Percentiles rank a stretch among this genome's conserved stretches.
Evolutionary conservation across 2,329 filamentous ascomycete genomes (phyloP).

Genomic region (Aspergillus pseudoterreus): DNA sequence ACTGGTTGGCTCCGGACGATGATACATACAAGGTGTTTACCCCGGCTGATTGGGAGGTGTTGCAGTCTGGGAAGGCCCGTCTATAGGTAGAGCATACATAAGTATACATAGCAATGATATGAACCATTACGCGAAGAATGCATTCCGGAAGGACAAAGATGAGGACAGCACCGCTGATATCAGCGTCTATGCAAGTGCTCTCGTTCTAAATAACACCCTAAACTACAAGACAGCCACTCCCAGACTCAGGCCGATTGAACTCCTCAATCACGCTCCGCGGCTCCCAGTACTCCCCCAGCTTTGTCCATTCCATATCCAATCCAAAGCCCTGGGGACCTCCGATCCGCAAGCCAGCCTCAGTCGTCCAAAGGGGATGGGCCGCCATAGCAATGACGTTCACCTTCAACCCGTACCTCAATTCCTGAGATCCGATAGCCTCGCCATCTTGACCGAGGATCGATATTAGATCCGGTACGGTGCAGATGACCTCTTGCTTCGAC

Average conservation of each 20-base stretch:
- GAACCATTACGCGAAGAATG: not conserved
- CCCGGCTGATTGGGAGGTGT: slow-evolving; percentile 54
- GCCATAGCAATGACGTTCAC: slow-evolving; percentile 51
- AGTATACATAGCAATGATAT: not conserved
- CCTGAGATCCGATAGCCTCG: slow-evolving; percentile 49
- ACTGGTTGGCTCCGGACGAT: slow-evolving; percentile 48
- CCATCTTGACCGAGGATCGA: slow-evolving; percentile 44
- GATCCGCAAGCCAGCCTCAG: slow-evolving; percentile 34
- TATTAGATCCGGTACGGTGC: slow-evolving; percentile 35
- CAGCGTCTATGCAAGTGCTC: too few relatives aligned
- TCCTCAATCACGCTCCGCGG: not conserved
- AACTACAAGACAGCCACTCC: not conserved
- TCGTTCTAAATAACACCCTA: not conserved
- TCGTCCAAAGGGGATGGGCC: slow-evolving; percentile 50
- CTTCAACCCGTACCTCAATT: slow-evolving; percentile 50
- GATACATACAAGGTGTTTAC: slow-evolving; percentile 59
- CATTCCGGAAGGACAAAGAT: too few relatives aligned
- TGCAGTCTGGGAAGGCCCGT: slow-evolving; percentile 45
- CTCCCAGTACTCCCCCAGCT: not conserved
- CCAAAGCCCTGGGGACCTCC: slow-evolving; percentile 42
- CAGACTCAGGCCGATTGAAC: not conserved
- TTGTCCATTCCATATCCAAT: not conserved
- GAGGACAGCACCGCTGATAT: too few relatives aligned
- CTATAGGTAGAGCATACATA: slow-evolving; percentile 22
- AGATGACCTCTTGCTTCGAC: slow-evolving; percentile 15